Percentiles rank a stretch among this genome's conserved stretches.
Conservation (phyloP, 129 eudicot genomes). For the Flaveria sonorensis region DNA sequence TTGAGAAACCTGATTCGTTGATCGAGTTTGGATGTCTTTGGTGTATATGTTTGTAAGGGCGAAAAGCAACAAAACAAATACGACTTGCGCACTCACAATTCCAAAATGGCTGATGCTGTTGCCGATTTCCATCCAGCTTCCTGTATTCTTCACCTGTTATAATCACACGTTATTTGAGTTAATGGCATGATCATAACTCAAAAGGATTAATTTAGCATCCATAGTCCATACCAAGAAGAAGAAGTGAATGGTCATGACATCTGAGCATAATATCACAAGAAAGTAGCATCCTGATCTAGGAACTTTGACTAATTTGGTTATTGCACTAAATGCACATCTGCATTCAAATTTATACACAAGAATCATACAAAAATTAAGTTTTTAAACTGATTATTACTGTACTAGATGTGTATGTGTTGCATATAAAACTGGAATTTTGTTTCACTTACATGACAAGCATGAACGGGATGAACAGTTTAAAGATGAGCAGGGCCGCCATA, state of each 20-base stretch:
- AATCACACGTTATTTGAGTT: constrained; percentile 5
- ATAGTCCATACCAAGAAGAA: constrained; percentile 84
- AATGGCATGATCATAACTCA: constrained; percentile 8
- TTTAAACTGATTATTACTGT: neutral
- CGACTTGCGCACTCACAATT: constrained; percentile 98
- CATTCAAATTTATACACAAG: constrained; percentile 20
- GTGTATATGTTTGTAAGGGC: constrained; percentile 86
- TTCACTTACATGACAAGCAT: constrained; percentile 95
- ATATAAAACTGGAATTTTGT: neutral
- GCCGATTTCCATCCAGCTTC: constrained; percentile 99
- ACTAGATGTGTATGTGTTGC: neutral
- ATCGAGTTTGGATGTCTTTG: constrained; percentile 61
- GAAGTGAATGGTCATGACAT: constrained; percentile 97
- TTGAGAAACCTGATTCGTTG: constrained; percentile 43
- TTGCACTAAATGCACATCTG: constrained; percentile 97
- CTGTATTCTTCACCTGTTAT: constrained; percentile 80
- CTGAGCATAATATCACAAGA: constrained; percentile 86
- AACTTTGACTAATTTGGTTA: constrained; percentile 72
- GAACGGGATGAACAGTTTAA: constrained; percentile 87
- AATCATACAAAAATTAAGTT: neutral
- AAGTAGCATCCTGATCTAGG: constrained; percentile 90
- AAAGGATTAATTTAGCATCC: constrained; percentile 7
- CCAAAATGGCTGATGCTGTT: constrained; percentile 99
- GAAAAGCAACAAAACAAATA: constrained; percentile 84
- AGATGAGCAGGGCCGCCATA: constrained; percentile 94